These are phyloP conservation scores for Calocera viscosa DNA, from an alignment of 768 basidiomycete genomes.

Conservation along the genomic window DNA sequence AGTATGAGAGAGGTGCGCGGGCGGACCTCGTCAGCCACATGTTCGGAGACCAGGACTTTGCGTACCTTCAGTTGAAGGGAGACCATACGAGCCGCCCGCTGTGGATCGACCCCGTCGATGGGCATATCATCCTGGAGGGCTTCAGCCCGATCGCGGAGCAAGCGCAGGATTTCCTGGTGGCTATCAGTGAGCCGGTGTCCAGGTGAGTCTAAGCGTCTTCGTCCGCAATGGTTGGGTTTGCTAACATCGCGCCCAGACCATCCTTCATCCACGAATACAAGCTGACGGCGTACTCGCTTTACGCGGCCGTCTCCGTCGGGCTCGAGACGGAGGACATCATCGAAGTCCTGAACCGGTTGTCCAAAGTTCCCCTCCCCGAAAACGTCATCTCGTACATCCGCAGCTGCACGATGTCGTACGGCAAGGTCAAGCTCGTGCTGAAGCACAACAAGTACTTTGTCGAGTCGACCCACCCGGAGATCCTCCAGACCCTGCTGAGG, in stretches of 20 bases:
- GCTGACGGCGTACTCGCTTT: conserved; percentile 92
- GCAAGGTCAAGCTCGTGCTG: conserved; percentile 94
- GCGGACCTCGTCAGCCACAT: conserved; percentile 52
- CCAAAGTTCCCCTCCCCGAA: conserved; percentile 88
- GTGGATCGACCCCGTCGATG: conserved; percentile 90
- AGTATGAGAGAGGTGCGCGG: background rate
- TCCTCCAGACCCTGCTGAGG: conserved; percentile 73
- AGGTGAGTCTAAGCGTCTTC: conserved; percentile 48
- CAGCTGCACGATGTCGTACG: conserved; percentile 88
- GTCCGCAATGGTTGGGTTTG: background rate
- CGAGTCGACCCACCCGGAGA: conserved; percentile 90
- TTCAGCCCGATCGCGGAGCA: conserved; percentile 97
- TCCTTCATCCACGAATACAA: conserved; percentile 99
- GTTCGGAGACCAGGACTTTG: conserved; percentile 31
- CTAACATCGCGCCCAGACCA: conserved; percentile 44
- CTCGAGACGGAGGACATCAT: conserved; percentile 97
- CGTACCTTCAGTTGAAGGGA: conserved; percentile 17
- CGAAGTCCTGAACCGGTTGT: conserved; percentile 77
- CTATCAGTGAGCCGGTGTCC: conserved; percentile 97
- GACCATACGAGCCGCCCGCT: conserved; percentile 12
- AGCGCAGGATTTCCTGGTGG: conserved; percentile 95
- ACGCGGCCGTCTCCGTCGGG: conserved; percentile 97
- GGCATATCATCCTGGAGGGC: conserved; percentile 89
- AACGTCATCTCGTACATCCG: conserved; percentile 76
- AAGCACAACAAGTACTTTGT: conserved; percentile 98